phyloP scores from a whole-genome alignment of 108 stramenopile species.

The Parietichytrium sp. region DNA sequence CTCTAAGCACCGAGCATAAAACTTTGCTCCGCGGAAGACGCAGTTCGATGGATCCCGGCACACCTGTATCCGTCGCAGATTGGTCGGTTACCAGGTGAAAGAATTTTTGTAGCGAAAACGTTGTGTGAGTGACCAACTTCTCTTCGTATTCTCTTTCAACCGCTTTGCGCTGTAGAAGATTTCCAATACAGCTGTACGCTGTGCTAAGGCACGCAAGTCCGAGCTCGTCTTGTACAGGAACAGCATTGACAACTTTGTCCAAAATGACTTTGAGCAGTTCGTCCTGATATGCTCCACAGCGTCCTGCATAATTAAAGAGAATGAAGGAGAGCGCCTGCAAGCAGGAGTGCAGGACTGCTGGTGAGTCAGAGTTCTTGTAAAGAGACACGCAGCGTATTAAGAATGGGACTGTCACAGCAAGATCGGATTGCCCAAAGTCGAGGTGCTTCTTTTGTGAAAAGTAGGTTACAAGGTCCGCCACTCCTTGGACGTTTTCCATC shows the following conservation, averaged over 20 bases:
- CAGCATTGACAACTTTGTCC: background rate
- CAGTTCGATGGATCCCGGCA: background rate
- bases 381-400: background rate
- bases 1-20: background rate
- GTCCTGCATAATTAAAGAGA: background rate
- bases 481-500: background rate
- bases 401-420: background rate
- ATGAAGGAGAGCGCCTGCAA: slow-evolving; percentile 8
- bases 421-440: background rate
- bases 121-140: too few relatives aligned
- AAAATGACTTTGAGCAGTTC: background rate
- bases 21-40: background rate
- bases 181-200: background rate
- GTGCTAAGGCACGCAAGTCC: background rate
- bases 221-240: too few relatives aligned
- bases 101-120: too few relatives aligned
- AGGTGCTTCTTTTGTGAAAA: slow-evolving; percentile 2
- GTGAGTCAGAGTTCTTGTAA: too few relatives aligned
- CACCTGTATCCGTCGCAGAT: too few relatives aligned
- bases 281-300: background rate
- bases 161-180: slow-evolving; percentile 15
- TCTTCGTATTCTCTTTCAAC: background rate
- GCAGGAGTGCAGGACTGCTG: too few relatives aligned
- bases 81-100: too few relatives aligned
- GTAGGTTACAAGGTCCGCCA: background rate